Base-by-base conservation (phyloP, 1,139 yeast species). In the Blastobotrys proliferans region DNA sequence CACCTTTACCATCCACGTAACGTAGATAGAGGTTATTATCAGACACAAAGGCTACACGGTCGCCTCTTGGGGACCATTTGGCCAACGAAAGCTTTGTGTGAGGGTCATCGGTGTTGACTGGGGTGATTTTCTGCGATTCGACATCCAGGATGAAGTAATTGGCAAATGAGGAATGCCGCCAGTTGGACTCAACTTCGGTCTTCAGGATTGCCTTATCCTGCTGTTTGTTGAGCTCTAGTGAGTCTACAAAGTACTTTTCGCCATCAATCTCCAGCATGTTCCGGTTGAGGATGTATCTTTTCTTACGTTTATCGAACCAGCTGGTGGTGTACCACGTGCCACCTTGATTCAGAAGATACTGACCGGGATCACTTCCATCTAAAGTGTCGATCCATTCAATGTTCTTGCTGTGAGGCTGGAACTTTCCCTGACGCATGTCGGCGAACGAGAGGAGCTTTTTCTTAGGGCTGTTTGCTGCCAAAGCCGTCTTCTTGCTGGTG, bases 91-190 rank as follows among this genome's bases (percentile, higher is more conserved):
- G 48, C 13, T 54, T 55, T 19, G 60, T 63, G 1, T 47, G 52
- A 9, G 54, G 53, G 2, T 63, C 43, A 20, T 54, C 56, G 10
- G 59, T 45, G 31, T 54, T 40, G 10, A 83, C 58, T 0, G 86
- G 83, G 6, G 53, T 57, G 20, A 70, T 62, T 1, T 52, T 49
- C 8, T 68, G 64, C 0, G 68, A 57, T 0, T 50, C 57, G 5
- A 73, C 51, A 49, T 81, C 77, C 42, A 70, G 66, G 2, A 83
- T 45, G 87, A 94, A 90, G 61, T 78, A 87, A 27, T 68, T 54
- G 0, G 84, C 83, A 41, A 68, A 68, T 1, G 80, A 67, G 2
- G 97, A 90, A 58, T 88, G 92, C 51, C 98, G 73, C 78, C 85
- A 90, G 53, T 77, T 74, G 40, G 71, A 67, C 25, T 70, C 66